Evolutionary conservation across 2,329 filamentous ascomycete genomes (phyloP), one percentile per base, ranked within the genome.

Genomic region (Cadophora gregata): DNA sequence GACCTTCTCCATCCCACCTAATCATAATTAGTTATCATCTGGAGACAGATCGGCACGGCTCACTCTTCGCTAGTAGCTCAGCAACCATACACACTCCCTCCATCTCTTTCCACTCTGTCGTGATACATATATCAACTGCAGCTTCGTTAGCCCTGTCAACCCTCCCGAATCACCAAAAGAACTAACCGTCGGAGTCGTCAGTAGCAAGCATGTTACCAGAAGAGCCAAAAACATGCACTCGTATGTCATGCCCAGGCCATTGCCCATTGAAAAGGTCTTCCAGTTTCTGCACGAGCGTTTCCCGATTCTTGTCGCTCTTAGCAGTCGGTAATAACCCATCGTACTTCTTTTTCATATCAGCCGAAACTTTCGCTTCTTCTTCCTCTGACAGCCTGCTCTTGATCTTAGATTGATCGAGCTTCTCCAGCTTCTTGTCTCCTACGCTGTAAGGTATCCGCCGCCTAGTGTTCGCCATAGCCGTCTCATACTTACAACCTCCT

Each of bases 1-100:
- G 1, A 99, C 93, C 75, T 93, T 93, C 78, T 98, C 87, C 96
- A 99, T 99, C 47, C 95, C 95, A 81, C 93, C 95, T 97, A 75
- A 21, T 29, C 60, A 36, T 33, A 68, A 77, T 83, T 76, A 85
- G 80, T 62, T 51, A 24, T 2, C 21, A 59, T 29, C 48, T 36
- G 7, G 42, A 38, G 14, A 38, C n/a, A 33, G 5, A 10, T 21
- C 19, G 12, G 31, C 3, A 50, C 19, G 16, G 31, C 93, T 75
- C 89, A 97, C 94, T 89, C 79, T 88, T 92, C 59, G 92, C 90
- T 58, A 99, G 84, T 63, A 96, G 87, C 71, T 93, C 91, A 59
- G 96, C 95, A 77, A 99, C 88, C 78, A 92, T 89, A 81, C 96
- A 97, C 74, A 98, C 93, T 67, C 89, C 90, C 78, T 97, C 93